Evolutionary conservation across 78 protist species (phyloP).

Genomic region (Paulinella micropora): DNA sequence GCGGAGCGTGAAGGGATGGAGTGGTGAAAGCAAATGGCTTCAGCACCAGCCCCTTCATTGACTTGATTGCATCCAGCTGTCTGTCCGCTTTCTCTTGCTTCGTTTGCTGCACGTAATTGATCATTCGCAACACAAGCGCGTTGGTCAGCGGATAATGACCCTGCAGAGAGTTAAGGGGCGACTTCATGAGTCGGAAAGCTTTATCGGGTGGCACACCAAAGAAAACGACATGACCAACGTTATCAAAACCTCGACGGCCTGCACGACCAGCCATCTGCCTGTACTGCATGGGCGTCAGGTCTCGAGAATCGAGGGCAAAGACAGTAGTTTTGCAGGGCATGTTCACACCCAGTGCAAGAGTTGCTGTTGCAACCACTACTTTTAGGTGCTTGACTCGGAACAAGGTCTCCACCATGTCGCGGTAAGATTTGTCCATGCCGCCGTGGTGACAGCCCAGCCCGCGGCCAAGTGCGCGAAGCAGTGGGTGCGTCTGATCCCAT

Average conservation of each 20-base stretch:
- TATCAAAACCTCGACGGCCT: conserved; percentile 74
- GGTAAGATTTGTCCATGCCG: conserved; percentile 13
- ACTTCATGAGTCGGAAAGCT: neutral
- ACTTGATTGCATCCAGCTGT: neutral
- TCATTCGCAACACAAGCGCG: neutral
- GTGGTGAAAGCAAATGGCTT: neutral
- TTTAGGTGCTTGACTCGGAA: conserved; percentile 35
- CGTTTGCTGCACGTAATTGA: no score
- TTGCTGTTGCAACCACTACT: conserved; percentile 50
- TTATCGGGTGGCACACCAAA: conserved; percentile 20
- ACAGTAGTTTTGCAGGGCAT: conserved; percentile 63
- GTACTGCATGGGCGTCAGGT: conserved; percentile 42
- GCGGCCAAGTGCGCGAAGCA: neutral
- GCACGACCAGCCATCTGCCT: conserved; percentile 78
- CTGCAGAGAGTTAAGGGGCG: neutral
- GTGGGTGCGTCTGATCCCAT: neutral
- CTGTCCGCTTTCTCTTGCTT: no score
- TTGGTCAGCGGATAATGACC: neutral
- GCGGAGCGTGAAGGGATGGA: neutral
- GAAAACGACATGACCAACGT: conserved; percentile 51
- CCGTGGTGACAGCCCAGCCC: conserved; percentile 37
- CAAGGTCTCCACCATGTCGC: conserved; percentile 36
- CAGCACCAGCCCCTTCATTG: neutral
- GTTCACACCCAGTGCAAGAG: conserved; percentile 72
- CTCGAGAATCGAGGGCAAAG: conserved; percentile 46